phyloP scores from a whole-genome alignment of 345 rosid species.

The Pugionium dolabratum region DNA sequence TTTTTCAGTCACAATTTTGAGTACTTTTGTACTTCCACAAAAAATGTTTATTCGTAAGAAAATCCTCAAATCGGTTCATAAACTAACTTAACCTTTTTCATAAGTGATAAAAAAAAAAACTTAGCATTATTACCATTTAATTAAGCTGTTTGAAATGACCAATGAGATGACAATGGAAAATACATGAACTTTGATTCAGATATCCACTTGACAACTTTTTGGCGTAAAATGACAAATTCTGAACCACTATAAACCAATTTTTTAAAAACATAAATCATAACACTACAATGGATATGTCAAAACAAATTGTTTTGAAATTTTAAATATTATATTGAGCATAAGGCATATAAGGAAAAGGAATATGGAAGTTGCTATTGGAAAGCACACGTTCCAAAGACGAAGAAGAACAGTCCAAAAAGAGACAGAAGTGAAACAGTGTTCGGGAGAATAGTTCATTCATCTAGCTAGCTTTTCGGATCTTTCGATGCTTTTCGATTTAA shows the following conservation, averaged over 20 bases:
- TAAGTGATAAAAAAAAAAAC: too few species aligned
- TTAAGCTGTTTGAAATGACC: too few species aligned
- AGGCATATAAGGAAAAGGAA: slow-evolving; percentile 9
- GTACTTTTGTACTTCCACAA: background rate
- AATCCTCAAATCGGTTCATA: background rate
- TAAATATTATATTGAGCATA: background rate
- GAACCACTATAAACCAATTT: too few species aligned
- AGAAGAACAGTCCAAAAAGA: slow-evolving; percentile 56
- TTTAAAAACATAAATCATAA: too few species aligned
- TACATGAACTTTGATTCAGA: background rate
- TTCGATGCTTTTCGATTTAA: slow-evolving; percentile 32
- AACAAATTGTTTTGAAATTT: background rate
- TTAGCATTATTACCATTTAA: background rate
- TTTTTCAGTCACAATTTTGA: background rate
- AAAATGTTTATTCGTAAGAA: too few species aligned
- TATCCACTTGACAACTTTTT: too few species aligned
- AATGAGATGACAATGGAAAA: too few species aligned
- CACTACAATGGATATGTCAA: background rate
- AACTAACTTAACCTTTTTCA: background rate
- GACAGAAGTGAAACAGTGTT: slow-evolving; percentile 46
- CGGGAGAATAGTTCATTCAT: slow-evolving; percentile 37
- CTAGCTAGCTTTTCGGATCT: slow-evolving; percentile 37
- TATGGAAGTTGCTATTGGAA: slow-evolving; percentile 36
- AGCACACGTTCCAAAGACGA: slow-evolving; percentile 57
- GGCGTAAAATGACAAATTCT: too few species aligned